Percentiles rank a stretch among this genome's conserved stretches.
Evolutionary conservation across 2,329 filamentous ascomycete species (phyloP).

Genomic region (Rhexocercosporidium sp.): DNA sequence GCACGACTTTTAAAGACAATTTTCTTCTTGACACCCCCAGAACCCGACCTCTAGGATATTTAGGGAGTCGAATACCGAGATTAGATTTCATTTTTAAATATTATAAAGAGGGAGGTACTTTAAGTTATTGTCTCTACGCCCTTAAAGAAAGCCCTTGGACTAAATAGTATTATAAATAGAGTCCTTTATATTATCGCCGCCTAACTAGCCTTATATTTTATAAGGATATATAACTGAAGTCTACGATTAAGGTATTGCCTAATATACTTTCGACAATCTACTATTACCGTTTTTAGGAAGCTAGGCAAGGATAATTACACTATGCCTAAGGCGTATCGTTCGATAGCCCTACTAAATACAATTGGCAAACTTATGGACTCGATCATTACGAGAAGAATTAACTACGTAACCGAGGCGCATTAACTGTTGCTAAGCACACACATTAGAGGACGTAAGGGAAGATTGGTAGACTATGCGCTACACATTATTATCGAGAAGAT

Average conservation of each 20-base stretch:
- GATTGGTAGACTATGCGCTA: slow-evolving; percentile 39
- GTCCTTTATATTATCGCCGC: slow-evolving; percentile 19
- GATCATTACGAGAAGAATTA: slow-evolving; percentile 18
- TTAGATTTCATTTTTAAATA: slow-evolving; percentile 11
- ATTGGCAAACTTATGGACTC: slow-evolving; percentile 21
- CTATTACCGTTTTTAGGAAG: slow-evolving; percentile 25
- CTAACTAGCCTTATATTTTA: slow-evolving; percentile 23
- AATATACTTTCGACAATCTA: slow-evolving; percentile 23
- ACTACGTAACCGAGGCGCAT: slow-evolving; percentile 15
- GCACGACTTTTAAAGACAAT: slow-evolving; percentile 14
- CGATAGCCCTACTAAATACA: slow-evolving; percentile 26
- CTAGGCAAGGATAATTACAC: slow-evolving; percentile 25
- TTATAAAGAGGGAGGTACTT: slow-evolving; percentile 26
- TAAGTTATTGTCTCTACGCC: slow-evolving; percentile 19
- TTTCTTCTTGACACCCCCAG: slow-evolving; percentile 21
- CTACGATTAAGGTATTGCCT: slow-evolving; percentile 25
- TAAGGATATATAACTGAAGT: slow-evolving; percentile 26
- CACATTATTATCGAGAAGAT: slow-evolving; percentile 40
- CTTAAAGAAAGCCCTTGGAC: slow-evolving; percentile 28
- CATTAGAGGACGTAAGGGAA: slow-evolving; percentile 38
- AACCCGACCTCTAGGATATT: slow-evolving; percentile 28
- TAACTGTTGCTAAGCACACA: not conserved
- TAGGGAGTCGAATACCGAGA: slow-evolving; percentile 15
- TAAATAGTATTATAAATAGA: slow-evolving; percentile 28
- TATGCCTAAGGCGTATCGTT: slow-evolving; percentile 16